Evolutionary conservation across 805 yeast species (phyloP).

Genomic region (Lachancea mirantina): DNA sequence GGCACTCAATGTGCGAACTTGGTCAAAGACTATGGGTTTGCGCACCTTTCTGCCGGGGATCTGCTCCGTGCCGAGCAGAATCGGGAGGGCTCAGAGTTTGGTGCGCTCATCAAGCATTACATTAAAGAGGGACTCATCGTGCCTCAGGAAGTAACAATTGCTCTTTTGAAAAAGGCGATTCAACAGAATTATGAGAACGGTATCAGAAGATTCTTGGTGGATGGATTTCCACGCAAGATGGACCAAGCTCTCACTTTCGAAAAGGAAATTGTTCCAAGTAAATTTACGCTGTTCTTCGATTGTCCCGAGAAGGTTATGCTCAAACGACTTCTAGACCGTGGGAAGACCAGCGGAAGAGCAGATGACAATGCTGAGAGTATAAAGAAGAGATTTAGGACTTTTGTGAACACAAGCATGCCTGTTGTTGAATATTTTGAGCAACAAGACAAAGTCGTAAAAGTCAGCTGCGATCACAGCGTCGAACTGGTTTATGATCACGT

Average conservation of each 20-base stretch:
- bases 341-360: slow-evolving; percentile 88
- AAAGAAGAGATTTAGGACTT: slow-evolving; percentile 79
- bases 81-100: slow-evolving; percentile 74
- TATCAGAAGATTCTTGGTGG: slow-evolving; percentile 62
- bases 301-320: slow-evolving; percentile 83
- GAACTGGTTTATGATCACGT: slow-evolving; percentile 71
- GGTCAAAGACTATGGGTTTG: slow-evolving; percentile 72
- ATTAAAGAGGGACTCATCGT: slow-evolving; percentile 87
- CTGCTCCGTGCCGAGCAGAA: slow-evolving; percentile 85
- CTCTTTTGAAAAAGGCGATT: slow-evolving; percentile 75
- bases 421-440: slow-evolving; percentile 78
- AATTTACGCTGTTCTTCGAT: slow-evolving; percentile 67
- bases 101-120: slow-evolving; percentile 74
- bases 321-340: slow-evolving; percentile 76
- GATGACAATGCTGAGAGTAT: slow-evolving; percentile 93
- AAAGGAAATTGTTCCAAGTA: slow-evolving; percentile 61
- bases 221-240: slow-evolving; percentile 98
- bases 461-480: slow-evolving; percentile 72
- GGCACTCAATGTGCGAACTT: slow-evolving; percentile 92
- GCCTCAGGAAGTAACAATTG: slow-evolving; percentile 87
- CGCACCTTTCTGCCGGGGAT: slow-evolving; percentile 95
- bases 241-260: slow-evolving; percentile 96
- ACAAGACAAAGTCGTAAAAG: slow-evolving; percentile 67
- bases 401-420: slow-evolving; percentile 86
- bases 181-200: slow-evolving; percentile 39